phyloP scores from a whole-genome alignment of 345 rosid species.

The Punica granatum region DNA sequence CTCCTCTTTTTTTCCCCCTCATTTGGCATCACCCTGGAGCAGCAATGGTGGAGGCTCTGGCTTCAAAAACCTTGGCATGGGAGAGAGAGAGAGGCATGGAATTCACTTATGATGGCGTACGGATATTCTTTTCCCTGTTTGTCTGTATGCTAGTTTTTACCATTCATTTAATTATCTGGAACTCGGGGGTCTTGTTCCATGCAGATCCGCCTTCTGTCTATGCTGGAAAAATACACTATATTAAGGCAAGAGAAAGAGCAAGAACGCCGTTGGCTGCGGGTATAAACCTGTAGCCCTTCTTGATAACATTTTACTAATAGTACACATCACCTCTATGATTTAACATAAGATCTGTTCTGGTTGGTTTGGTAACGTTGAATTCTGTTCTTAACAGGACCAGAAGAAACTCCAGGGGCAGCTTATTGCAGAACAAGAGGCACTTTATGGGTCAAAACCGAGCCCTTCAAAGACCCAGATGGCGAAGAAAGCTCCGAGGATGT shows the following conservation, averaged over 20 bases:
- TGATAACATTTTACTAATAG: background rate
- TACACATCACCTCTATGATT: background rate
- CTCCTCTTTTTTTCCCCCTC: background rate
- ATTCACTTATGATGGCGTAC: slow-evolving; percentile 90
- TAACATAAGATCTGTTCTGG: background rate
- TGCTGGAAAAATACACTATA: slow-evolving; percentile 81
- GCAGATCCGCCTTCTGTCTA: slow-evolving; percentile 76
- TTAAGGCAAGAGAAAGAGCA: slow-evolving; percentile 89
- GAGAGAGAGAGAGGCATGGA: slow-evolving; percentile 73
- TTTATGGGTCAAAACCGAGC: slow-evolving; percentile 94
- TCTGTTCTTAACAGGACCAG: slow-evolving; percentile 54
- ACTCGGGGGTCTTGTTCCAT: slow-evolving; percentile 4
- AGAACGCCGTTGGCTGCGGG: slow-evolving; percentile 82
- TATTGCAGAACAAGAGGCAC: slow-evolving; percentile 88
- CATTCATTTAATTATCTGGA: background rate
- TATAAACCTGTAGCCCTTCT: slow-evolving; percentile 14
- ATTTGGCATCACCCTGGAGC: slow-evolving; percentile 7
- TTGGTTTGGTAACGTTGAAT: background rate
- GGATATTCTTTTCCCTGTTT: slow-evolving; percentile 12
- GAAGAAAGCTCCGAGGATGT: slow-evolving; percentile 66
- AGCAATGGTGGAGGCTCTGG: slow-evolving; percentile 87
- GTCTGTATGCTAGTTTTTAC: too few species aligned
- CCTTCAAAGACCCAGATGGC: slow-evolving; percentile 71
- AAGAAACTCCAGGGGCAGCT: slow-evolving; percentile 96
- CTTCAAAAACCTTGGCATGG: slow-evolving; percentile 81